A percentile compares a stretch with the other conserved stretches of the same genome.
Conservation (phyloP, 768 basidiomycete species). For the Saitozyma sp. region DNA sequence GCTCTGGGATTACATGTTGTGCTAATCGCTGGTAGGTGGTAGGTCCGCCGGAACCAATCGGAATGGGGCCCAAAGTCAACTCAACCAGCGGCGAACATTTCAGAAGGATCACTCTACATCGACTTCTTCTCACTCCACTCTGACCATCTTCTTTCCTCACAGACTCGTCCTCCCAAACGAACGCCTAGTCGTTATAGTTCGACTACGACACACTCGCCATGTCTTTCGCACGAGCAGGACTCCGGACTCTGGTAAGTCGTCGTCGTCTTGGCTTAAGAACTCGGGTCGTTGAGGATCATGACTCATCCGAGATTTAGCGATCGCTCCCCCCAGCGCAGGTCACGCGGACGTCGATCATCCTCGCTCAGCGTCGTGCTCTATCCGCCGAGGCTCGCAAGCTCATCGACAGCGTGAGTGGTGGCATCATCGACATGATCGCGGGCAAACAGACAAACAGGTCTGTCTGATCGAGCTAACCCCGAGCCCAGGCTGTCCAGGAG, state of each 20-base stretch:
- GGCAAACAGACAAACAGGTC: not conserved
- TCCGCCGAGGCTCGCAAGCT: slow-evolving; percentile 47
- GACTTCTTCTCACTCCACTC: too few species aligned
- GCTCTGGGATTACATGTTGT: not conserved
- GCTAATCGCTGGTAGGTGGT: not conserved
- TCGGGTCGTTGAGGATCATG: slow-evolving; percentile 7
- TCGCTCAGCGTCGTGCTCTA: slow-evolving; percentile 39
- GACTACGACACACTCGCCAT: too few species aligned
- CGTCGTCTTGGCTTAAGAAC: not conserved
- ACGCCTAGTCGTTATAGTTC: too few species aligned
- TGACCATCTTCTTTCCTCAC: too few species aligned
- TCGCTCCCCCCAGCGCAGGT: slow-evolving; percentile 45
- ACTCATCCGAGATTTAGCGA: slow-evolving; percentile 30
- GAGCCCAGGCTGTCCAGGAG: slow-evolving; percentile 62
- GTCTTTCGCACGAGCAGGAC: slow-evolving; percentile 47
- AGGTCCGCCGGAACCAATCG: slow-evolving; percentile 22
- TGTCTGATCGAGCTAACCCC: not conserved
- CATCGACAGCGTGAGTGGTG: slow-evolving; percentile 46
- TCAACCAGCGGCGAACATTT: too few species aligned
- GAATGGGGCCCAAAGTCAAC: slow-evolving; percentile 4
- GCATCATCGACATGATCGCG: not conserved
- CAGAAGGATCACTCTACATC: too few species aligned
- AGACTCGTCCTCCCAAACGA: too few species aligned
- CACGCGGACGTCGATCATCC: slow-evolving; percentile 26
- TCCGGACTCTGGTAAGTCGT: slow-evolving; percentile 44